A percentile compares a stretch with the other conserved stretches of the same genome.
phyloP scores from a whole-genome alignment of 140 eudicot genomes.

The Oenanthe javanica region DNA sequence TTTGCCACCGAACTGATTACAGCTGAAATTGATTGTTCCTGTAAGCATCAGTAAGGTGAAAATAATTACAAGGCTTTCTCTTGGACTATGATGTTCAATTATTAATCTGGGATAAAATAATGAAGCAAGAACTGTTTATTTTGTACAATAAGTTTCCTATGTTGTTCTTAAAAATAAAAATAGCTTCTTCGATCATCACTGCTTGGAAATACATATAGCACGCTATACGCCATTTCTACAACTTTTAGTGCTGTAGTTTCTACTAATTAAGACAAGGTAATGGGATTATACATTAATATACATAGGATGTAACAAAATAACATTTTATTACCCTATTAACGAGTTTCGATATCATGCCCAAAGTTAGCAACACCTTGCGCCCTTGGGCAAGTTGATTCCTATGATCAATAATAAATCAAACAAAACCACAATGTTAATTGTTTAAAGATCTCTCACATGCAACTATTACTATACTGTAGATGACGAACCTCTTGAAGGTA shows the following conservation, averaged over 20 bases:
- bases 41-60: conserved; percentile 23
- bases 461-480: not conserved
- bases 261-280: not conserved
- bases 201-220: not conserved
- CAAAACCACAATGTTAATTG: not conserved
- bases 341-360: conserved; percentile 81
- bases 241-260: not conserved
- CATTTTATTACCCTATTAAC: conserved; percentile 60
- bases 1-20: conserved; percentile 84
- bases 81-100: not conserved
- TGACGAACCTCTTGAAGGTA: conserved; percentile 77
- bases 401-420: conserved; percentile 15
- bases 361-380: conserved; percentile 71
- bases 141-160: not conserved
- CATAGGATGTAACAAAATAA: not conserved
- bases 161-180: not conserved
- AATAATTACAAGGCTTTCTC: not conserved
- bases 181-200: not conserved
- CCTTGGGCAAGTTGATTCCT: conserved; percentile 93
- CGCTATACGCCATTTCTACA: not conserved
- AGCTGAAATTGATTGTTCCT: conserved; percentile 95
- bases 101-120: not conserved
- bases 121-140: not conserved
- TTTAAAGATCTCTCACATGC: not conserved
- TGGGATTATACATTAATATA: not conserved